Conservation (phyloP, 108 stramenopile genomes). For the Skeletonema marinoi region DNA sequence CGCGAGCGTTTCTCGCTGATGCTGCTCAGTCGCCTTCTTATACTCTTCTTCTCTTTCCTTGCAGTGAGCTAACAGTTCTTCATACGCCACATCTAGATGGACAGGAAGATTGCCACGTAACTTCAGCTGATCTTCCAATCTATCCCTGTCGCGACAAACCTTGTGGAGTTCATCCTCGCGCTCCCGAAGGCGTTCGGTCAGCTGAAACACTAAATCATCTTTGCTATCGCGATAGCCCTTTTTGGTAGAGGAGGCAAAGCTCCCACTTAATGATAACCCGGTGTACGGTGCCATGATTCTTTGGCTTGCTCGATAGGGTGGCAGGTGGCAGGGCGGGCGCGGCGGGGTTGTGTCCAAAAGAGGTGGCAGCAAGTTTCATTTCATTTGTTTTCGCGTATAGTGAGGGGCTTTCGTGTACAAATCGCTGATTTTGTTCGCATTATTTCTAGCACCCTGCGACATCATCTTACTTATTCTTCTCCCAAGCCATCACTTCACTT, state of each 20-base stretch:
- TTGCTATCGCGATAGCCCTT: conserved; percentile 10
- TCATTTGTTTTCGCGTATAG: background rate
- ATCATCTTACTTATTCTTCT: too few species aligned
- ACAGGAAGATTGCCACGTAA: conserved; percentile 10
- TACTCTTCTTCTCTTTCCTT: conserved; percentile 25
- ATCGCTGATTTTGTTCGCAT: background rate
- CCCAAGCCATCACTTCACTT: too few species aligned
- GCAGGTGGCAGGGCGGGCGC: too few species aligned
- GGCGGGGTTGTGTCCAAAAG: too few species aligned
- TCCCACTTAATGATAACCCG: background rate
- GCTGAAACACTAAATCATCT: conserved; percentile 19
- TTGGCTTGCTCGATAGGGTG: too few species aligned
- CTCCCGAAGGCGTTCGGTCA: conserved; percentile 29
- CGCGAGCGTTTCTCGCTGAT: conserved; percentile 8
- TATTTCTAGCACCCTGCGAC: too few species aligned
- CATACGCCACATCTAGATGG: conserved; percentile 27
- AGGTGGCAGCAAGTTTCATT: too few species aligned
- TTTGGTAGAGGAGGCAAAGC: background rate
- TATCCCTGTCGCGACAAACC: conserved; percentile 17
- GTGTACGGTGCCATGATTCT: background rate
- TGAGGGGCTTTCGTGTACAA: background rate
- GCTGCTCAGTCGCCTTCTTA: background rate
- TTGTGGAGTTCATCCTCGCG: conserved; percentile 27
- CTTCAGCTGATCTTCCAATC: conserved; percentile 23
- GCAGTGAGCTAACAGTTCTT: conserved; percentile 13